Evolutionary conservation across 2,329 filamentous ascomycete species (phyloP), one percentile per base, ranked within the genome.

Genomic region (Xylariaceae sp.): DNA sequence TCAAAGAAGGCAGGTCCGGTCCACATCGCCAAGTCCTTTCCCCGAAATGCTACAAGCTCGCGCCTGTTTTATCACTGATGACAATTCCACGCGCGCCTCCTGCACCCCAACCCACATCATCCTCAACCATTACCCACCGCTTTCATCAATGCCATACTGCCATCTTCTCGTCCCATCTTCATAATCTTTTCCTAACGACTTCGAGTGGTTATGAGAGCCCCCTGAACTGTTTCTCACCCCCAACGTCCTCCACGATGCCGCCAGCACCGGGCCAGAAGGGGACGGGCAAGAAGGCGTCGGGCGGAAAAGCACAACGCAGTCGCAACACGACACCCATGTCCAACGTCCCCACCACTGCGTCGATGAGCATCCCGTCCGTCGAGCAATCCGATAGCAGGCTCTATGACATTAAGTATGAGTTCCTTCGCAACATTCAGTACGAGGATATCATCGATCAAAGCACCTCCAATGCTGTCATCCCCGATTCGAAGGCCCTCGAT

Each of bases 321-420:
- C 87, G 89, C 70, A 92, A 92, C 73, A 90, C 88, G 41, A 93
- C 89, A 13, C 90, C 89, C 41, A 82, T 83, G 69, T 81, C 83
- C 39, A 75, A 71, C 39, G 74, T 65, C 64, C 74, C 73, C 68
- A 76, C 73, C 66, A 51, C 56, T 63, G 47, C 53, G 11, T 53
- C 56, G 34, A 53, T 53, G 34, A 58, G 44, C 52, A 61, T 85
- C 45, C 82, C 82, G 1, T 78, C 80, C 4, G 77, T 82, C 67
- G 78, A 84, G 58, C 75, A 77, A 57, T 77, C 82, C 68, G 80
- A 84, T 61, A 84, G 86, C 18, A 82, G 88, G 58, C 88, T 87
- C 70, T 82, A 92, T 55, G 83, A 87, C 59, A 82, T 89, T 18
- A 80, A 77, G 67, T 82, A 82, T 66, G 82, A 81, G 65, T 77